Conservation (phyloP, 257 asterid species). For the Nicotiana sylvestris region DNA sequence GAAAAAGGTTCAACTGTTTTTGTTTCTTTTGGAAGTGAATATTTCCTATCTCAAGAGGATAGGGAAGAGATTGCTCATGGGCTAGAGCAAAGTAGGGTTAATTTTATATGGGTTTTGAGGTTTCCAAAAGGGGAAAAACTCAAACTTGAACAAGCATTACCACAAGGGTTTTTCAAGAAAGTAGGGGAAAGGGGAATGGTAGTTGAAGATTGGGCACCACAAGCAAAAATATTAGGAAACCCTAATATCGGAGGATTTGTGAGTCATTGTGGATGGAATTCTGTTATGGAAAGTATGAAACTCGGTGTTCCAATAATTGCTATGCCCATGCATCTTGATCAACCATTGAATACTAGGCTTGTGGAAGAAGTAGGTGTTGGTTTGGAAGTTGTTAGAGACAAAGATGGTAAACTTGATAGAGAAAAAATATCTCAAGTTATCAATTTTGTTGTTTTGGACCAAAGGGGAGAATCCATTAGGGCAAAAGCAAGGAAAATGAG, state of each 20-base stretch:
- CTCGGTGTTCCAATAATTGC: conserved; percentile 26
- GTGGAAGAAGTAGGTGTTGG: conserved; percentile 23
- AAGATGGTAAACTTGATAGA: conserved; percentile 17
- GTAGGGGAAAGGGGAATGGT: conserved; percentile 16
- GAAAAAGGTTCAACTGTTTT: conserved; percentile 19
- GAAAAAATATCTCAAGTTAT: conserved; percentile 15
- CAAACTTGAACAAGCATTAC: conserved; percentile 19
- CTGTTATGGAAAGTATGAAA: conserved; percentile 22
- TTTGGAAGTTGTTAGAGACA: conserved; percentile 23
- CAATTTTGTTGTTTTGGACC: conserved; percentile 19
- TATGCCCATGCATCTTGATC: conserved; percentile 27
- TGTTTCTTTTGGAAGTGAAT: conserved; percentile 27
- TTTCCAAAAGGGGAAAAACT: conserved; percentile 22
- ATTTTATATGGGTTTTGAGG: conserved; percentile 29
- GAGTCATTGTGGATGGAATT: conserved; percentile 31
- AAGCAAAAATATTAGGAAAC: conserved; percentile 24
- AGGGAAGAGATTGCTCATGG: conserved; percentile 21
- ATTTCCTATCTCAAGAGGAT: conserved; percentile 18
- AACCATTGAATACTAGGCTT: conserved; percentile 27
- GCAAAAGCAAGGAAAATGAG: conserved; percentile 22
- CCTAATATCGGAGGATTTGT: conserved; percentile 19
- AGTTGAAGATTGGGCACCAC: conserved; percentile 26
- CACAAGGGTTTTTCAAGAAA: conserved; percentile 22
- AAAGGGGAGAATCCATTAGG: conserved; percentile 20
- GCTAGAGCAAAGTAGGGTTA: conserved; percentile 22